phyloP scores from a whole-genome alignment of 2,329 filamentous ascomycete genomes.

The Phialocephala sp. region DNA sequence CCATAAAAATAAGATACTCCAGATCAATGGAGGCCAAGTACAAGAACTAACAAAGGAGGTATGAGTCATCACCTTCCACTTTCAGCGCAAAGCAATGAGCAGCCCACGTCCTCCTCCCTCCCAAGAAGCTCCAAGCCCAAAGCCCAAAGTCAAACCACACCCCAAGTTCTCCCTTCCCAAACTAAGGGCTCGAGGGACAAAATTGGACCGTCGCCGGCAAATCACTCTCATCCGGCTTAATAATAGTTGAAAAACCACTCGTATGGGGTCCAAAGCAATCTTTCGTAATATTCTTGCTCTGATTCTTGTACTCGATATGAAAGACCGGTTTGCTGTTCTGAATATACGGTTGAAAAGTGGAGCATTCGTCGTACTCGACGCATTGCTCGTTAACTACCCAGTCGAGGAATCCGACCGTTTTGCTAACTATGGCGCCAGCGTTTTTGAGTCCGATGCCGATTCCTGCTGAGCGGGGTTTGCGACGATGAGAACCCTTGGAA shows the following conservation, averaged over 20 bases:
- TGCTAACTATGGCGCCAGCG: slow-evolving; percentile 62
- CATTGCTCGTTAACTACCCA: slow-evolving; percentile 77
- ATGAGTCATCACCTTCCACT: too few relatives aligned
- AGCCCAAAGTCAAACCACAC: not conserved
- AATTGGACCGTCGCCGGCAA: not conserved
- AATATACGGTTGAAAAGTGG: slow-evolving; percentile 62
- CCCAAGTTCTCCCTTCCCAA: not conserved
- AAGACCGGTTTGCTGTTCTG: slow-evolving; percentile 70
- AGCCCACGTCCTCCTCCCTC: too few relatives aligned
- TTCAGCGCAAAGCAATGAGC: too few relatives aligned
- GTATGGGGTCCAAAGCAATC: slow-evolving; percentile 18
- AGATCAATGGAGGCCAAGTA: too few relatives aligned
- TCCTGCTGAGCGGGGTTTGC: slow-evolving; percentile 47
- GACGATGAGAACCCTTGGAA: not conserved
- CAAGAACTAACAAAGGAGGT: too few relatives aligned
- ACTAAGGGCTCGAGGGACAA: not conserved
- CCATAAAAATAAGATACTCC: too few relatives aligned
- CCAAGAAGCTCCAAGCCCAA: too few relatives aligned
- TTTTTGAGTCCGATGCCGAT: slow-evolving; percentile 74
- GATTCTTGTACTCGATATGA: slow-evolving; percentile 72
- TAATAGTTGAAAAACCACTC: slow-evolving; percentile 29
- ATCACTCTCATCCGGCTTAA: slow-evolving; percentile 23
- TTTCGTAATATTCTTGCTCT: slow-evolving; percentile 11
- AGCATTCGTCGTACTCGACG: slow-evolving; percentile 64
- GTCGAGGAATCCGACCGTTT: slow-evolving; percentile 57